Evolutionary conservation across 2,329 filamentous ascomycete genomes (phyloP), one percentile per base, ranked within the genome.

Genomic region (Orbilia blumenaviensis): DNA sequence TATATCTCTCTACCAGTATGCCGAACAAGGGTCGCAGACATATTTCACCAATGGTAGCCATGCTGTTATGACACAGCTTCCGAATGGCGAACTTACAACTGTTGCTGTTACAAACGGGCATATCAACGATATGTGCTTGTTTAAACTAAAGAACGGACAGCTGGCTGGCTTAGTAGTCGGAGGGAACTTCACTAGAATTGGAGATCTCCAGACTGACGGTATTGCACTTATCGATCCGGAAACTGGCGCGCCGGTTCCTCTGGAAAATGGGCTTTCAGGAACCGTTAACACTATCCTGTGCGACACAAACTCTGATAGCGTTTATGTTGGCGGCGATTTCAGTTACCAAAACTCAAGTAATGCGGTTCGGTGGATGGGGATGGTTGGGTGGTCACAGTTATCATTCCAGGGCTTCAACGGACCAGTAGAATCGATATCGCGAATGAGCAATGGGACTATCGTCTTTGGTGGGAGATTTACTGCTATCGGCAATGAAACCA

Each of bases 381-480:
- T 85, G 8, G 84, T 88, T 29, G 89, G 88, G 56, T 97, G 92
- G 90, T 88, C 87, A 18, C 91, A 92, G 80, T 84, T 99, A 68
- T 91, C 94, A 1, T 99, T 99, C 84, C 89, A 90, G 42, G 96
- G 96, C 21, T 96, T 99, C 84, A 98, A 98, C 83, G 94, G 94
- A 25, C 92, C 92, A 1, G 93, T 99, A 61, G 88, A 89, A 77
- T 91, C 94, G 38, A 98, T 99, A 79, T 87, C 89, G 60, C 93
- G 92, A 83, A 88, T 90, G 18, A 86, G 90, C 0, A 91, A 92
- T 79, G 92, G 92, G 7, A 91, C 96, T 81, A 92, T 99, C 78
- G 88, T 98, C 66, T 99, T 97, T 81, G 96, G 93, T 52, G 95
- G 95, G 58, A 88, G 88, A 67, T 99, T 99, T 81, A 93, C 92